Base-by-base conservation (phyloP, 108 stramenopile species). In the Nannochloropsis gaditana region DNA sequence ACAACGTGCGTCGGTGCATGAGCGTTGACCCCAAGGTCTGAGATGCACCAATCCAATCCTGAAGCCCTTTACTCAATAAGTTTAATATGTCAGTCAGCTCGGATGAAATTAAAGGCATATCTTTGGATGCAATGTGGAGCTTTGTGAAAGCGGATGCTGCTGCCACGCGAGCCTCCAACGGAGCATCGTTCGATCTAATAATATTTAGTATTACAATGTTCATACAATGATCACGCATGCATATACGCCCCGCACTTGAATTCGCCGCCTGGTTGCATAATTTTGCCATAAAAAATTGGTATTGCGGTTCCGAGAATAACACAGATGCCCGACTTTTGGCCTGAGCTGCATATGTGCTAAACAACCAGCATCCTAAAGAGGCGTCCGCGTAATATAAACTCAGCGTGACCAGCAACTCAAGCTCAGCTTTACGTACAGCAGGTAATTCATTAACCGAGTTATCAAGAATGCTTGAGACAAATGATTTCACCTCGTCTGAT, bases 121-220 rank as follows among this genome's bases (percentile, higher is more conserved):
- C 8, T n/a, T 73, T 73, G 59, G 59, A 15, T n/a, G 59, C 59
- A 8, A 73, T 15, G n/a, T n/a, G 19, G 15, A 73, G n/a, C n/a
- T 73, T 73, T n/a, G 59, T 73, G n/a, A 73, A 73, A 73, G 59
- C 59, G n/a, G 59, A 15, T 73, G 59, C 59, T n/a, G 59, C 59
- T n/a, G 59, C 59, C 59, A 73, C 59, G 6, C 59, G 59, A n/a
- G 59, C 59, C 59, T 73, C 59, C 19, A 73, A 73, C 2, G 59
- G 59, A 73, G 59, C 1, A n/a, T n/a, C 59, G 1, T n/a, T 73
- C n/a, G 59, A n/a, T n/a, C n/a, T 73, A 15, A 73, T 73, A n/a
- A 73, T 15, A 73, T n/a, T 4, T 2, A 73, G 19, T 2, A 73
- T n/a, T n/a, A n/a, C n/a, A n/a, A 1, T 15, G n/a, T 73, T n/a